Evolutionary conservation across 2,329 filamentous ascomycete genomes (phyloP), one percentile per base, ranked within the genome.

Genomic region (Trichoderma pleuroti): DNA sequence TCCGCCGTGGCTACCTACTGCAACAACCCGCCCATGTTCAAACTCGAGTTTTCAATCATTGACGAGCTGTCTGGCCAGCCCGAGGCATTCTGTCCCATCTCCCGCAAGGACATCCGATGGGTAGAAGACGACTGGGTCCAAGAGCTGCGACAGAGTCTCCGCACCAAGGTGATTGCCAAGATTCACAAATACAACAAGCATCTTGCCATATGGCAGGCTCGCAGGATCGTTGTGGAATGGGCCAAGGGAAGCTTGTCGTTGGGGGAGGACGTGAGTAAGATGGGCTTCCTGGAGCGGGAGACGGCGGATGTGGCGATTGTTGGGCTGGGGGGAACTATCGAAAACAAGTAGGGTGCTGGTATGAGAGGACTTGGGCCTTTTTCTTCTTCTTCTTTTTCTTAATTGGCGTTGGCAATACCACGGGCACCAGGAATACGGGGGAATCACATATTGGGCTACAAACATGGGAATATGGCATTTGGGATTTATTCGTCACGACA

Each of bases 161-260:
- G 73, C 34, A 63, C 57, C 9, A 74, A 73, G n/a, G 74, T 78
- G 3, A 71, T 75, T 2, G 71, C 70, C 8, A 77, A 76, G 67
- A 72, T 80, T 4, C 74, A 77, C 62, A 76, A 74, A 36, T 75
- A 76, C 57, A 80, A 80, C 60, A 80, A 80, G 56, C 74, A 78
- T 49, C 65, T 77, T 36, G 79, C 79, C 0, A 72, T 80, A 3
- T 80, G 77, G 77, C 75, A 79, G 0, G 74, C 74, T 0, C 71
- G 78, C 2, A 71, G 68, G 11, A 65, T 80, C 54, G 52, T 78
- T 0, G 64, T 42, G 0, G 74, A 56, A 0, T 80, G 78, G 78
- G 73, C 75, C 0, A 72, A 68, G 28, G 78, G 78, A 1, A 74
- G 76, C 14, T 67, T 79, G 1, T 73, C 69, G 1, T 71, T 78